Evolutionary conservation across 2,329 filamentous ascomycete species (phyloP), one percentile per base, ranked within the genome.

Genomic region (Verticillium nonalfalfae): DNA sequence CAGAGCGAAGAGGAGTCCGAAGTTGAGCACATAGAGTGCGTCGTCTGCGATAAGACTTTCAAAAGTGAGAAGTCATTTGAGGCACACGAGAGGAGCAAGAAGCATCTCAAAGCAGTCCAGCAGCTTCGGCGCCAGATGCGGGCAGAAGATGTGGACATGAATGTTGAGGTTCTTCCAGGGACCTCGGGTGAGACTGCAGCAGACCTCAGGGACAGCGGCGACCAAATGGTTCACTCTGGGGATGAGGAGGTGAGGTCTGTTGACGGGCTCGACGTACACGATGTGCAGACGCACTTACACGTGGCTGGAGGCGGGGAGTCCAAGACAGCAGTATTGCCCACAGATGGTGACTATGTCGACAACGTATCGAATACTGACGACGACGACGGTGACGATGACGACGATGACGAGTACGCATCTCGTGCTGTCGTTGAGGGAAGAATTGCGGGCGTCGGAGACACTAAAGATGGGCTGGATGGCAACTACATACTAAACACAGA

Each of bases 81-180:
- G 69, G 89, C 90, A 3, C 95, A 99, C 69, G 93, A 97, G 76
- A 92, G 90, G 77, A 98, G 94, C 80, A 99, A 97, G 74, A 99
- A 98, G 75, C 95, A 99, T 70, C 76, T 88, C 64, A 98, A 97
- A 72, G 89, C 92, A 2, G 83, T 97, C 7, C 88, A 93, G 66
- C 85, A 93, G 63, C 76, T 99, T 45, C 87, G 86, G 68, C 83
- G 85, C 69, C 88, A 95, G 72, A 96, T 99, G 93, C 85, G 83
- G 67, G 87, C 88, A 67, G 90, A 99, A 69, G 89, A 93, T 68
- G 79, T 80, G 56, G 80, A 86, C 57, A 73, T 92, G 31, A 54
- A 21, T 11, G 13, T 58, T 21, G n/a, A 40, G 7, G 40, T 33
- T 7, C 50, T 50, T 3, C 45, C 45, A 26, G 45, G 18, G 18